Base-by-base conservation (phyloP, 805 yeast species). In the Candida maris region DNA sequence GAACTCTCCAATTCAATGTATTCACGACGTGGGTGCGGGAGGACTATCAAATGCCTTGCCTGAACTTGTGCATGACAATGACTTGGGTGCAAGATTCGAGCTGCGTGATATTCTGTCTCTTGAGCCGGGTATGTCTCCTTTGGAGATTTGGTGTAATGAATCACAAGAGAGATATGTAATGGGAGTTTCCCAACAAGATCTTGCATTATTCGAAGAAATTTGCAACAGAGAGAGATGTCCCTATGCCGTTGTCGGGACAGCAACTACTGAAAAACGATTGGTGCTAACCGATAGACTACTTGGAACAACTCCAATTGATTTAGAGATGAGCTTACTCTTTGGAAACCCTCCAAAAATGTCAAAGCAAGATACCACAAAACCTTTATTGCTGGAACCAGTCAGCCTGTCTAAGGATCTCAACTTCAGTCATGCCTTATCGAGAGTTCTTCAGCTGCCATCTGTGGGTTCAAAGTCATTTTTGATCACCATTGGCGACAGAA, bases 141-240 rank as follows among this genome's bases (percentile, higher is more conserved):
- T 93, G 95, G 98, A 93, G 69, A 87, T 93, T 46, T 93, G 99
- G 99, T 93, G 99, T 76, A 91, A 95, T 54, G 98, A 93, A 67
- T 93, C 97, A 2, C 99, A 93, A 68, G 99, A 93, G 65, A 81
- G 99, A 63, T 93, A 89, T 54, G 99, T 93, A 17, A 65, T 93
- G 52, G 97, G 96, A 48, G 95, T 93, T 44, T 74, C 87, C 12
- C 85, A 85, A 37, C 79, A 77, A 43, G 85, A 88, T 57, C 65
- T 91, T 41, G 75, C 75, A 5, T 49, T 68, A 16, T 93, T 93
- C 65, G 75, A 77, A 55, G 75, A 71, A 37, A 81, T 93, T 37
- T 93, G 97, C 71, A 77, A 75, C 52, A 83, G 98, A 63, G 99
- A 93, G 71, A 81, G 97, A 65, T 94, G 96, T 44, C 93, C 96